These are phyloP conservation scores for Pyrenochaeta sp. DNA, from an alignment of 2,329 filamentous ascomycete genomes.

Conservation along the genomic window DNA sequence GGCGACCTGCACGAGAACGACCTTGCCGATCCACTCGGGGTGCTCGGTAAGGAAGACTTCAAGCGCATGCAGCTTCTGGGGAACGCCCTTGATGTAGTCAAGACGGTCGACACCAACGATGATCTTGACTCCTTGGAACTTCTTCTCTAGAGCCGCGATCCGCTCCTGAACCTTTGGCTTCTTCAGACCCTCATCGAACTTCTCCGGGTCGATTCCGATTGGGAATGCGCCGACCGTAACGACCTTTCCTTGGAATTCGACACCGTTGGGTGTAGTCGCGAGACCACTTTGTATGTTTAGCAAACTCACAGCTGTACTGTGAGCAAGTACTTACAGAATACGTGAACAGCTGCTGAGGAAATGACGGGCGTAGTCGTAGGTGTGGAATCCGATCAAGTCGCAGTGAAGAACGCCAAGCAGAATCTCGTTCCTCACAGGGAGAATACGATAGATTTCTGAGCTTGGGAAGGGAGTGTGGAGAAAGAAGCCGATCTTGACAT, in stretches of 20 bases:
- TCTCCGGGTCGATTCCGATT: conserved; percentile 97
- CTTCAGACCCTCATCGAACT: conserved; percentile 88
- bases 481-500: conserved; percentile 98
- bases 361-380: conserved; percentile 97
- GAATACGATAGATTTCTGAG: conserved; percentile 94
- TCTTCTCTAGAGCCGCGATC: conserved; percentile 82
- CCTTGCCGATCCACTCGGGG: conserved; percentile 97
- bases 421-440: conserved; percentile 89
- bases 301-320: not conserved
- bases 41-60: conserved; percentile 97
- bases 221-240: conserved; percentile 95
- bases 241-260: conserved; percentile 87
- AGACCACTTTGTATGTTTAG: conserved; percentile 58
- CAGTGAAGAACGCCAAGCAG: conserved; percentile 88
- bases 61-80: conserved; percentile 94
- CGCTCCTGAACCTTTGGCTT: conserved; percentile 86
- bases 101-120: conserved; percentile 96
- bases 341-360: conserved; percentile 97
- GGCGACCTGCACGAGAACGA: conserved; percentile 94
- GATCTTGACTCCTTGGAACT: conserved; percentile 94
- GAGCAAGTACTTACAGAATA: conserved; percentile 69
- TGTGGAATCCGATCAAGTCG: conserved; percentile 97
- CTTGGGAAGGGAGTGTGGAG: conserved; percentile 96
- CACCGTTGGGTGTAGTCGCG: conserved; percentile 87
- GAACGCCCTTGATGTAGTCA: conserved; percentile 98